These are phyloP conservation scores for Sporodiniella umbellata DNA, from an alignment of 371 early-diverging fungal species.

Conservation along the genomic window DNA sequence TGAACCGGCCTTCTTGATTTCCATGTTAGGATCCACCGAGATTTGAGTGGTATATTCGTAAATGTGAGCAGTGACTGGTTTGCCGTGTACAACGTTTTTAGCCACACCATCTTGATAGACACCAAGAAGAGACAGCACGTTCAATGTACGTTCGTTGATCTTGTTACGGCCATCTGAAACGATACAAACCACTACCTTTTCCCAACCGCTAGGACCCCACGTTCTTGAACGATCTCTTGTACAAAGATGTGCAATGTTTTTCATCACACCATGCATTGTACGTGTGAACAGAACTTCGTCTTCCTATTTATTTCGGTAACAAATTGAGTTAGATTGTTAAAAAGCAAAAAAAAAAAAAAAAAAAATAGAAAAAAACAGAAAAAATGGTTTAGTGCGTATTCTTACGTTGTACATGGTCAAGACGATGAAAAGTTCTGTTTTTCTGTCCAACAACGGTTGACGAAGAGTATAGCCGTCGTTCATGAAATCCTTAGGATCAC, in stretches of 20 bases:
- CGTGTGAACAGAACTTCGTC: slow-evolving; percentile 88
- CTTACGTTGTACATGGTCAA: slow-evolving; percentile 82
- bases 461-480: slow-evolving; percentile 76
- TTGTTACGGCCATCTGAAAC: slow-evolving; percentile 76
- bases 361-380: too few relatives aligned
- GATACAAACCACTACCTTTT: slow-evolving; percentile 89
- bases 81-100: slow-evolving; percentile 58
- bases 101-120: slow-evolving; percentile 89
- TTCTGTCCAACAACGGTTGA: slow-evolving; percentile 67
- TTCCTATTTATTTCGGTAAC: too few relatives aligned
- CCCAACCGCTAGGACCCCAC: slow-evolving; percentile 92
- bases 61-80: slow-evolving; percentile 72
- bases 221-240: slow-evolving; percentile 71
- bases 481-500: slow-evolving; percentile 80
- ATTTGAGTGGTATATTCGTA: slow-evolving; percentile 93
- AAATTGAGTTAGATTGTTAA: too few relatives aligned
- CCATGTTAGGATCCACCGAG: slow-evolving; percentile 69
- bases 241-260: slow-evolving; percentile 89
- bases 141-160: slow-evolving; percentile 67
- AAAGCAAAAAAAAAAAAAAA: too few relatives aligned
- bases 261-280: slow-evolving; percentile 87
- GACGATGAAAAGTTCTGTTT: slow-evolving; percentile 88
- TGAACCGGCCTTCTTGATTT: slow-evolving; percentile 69
- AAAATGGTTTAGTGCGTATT: slow-evolving; percentile 4
- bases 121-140: slow-evolving; percentile 83